Evolutionary conservation across 208 protist genomes (phyloP).

Genomic region (Crithidia brevicula): DNA sequence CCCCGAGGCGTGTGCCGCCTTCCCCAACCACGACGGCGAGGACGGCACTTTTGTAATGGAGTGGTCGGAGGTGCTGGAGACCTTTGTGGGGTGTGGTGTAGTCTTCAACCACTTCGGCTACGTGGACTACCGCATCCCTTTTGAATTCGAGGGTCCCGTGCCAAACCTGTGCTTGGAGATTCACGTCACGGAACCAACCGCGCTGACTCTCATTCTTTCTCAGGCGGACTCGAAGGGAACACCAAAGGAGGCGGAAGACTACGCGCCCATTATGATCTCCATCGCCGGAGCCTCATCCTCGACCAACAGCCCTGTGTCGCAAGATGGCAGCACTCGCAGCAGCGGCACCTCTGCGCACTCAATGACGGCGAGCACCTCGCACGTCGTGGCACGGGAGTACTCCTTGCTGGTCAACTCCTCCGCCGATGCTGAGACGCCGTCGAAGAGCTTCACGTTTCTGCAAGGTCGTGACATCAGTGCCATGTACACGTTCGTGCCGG

Average conservation of each 20-base stretch:
- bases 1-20: slow-evolving; percentile 42
- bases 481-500: slow-evolving; percentile 57
- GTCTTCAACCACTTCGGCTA: slow-evolving; percentile 42
- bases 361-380: slow-evolving; percentile 19
- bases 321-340: slow-evolving; percentile 22
- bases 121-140: slow-evolving; percentile 66
- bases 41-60: slow-evolving; percentile 54
- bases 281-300: slow-evolving; percentile 30
- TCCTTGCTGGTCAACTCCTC: slow-evolving; percentile 38
- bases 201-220: slow-evolving; percentile 51
- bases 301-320: slow-evolving; percentile 12
- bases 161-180: slow-evolving; percentile 53
- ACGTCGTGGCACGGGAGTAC: slow-evolving; percentile 28
- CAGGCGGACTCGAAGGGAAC: slow-evolving; percentile 53
- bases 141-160: slow-evolving; percentile 36
- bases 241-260: slow-evolving; percentile 36
- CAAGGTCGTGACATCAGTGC: slow-evolving; percentile 54
- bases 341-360: slow-evolving; percentile 22
- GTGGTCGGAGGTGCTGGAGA: slow-evolving; percentile 52
- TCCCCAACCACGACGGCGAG: slow-evolving; percentile 39
- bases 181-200: slow-evolving; percentile 43
- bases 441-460: slow-evolving; percentile 45
- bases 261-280: slow-evolving; percentile 59
- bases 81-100: slow-evolving; percentile 62
- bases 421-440: slow-evolving; percentile 43